Evolutionary conservation across 345 rosid genomes (phyloP).

Genomic region (Clausena lansium): DNA sequence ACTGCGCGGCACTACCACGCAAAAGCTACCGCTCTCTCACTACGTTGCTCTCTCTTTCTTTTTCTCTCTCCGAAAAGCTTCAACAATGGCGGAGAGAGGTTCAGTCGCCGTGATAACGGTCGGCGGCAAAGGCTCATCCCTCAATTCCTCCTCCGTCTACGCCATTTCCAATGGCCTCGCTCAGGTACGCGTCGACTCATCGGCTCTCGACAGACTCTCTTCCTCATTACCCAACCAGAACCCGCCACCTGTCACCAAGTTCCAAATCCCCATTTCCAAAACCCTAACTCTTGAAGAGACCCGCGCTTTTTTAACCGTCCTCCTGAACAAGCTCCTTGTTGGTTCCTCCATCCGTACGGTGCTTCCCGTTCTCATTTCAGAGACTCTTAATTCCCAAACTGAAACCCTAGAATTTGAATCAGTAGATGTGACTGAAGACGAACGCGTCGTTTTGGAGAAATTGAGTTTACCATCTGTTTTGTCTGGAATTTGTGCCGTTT

Average conservation of each 20-base stretch:
- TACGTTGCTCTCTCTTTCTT: background rate
- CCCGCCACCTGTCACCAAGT: conserved; percentile 1
- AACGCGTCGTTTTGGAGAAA: conserved; percentile 30
- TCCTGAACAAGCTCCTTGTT: conserved; percentile 62
- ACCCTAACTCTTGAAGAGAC: conserved; percentile 37
- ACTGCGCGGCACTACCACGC: background rate
- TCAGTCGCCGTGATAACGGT: conserved; percentile 24
- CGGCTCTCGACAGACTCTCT: conserved; percentile 47
- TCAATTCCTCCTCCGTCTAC: conserved; percentile 45
- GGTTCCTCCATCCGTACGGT: conserved; percentile 34
- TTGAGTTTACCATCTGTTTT: conserved; percentile 34
- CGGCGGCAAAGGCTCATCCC: conserved; percentile 61
- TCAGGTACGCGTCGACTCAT: conserved; percentile 50
- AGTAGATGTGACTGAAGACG: conserved; percentile 49
- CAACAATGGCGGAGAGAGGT: conserved; percentile 31
- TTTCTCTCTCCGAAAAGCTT: background rate
- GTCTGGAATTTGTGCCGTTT: conserved; percentile 51
- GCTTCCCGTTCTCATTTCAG: conserved; percentile 39
- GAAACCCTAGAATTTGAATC: conserved; percentile 3
- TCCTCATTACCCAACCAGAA: conserved; percentile 22
- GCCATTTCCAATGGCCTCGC: conserved; percentile 43
- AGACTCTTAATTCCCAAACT: conserved; percentile 31
- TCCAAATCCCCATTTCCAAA: conserved; percentile 13
- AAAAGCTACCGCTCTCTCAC: background rate
- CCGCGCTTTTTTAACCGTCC: conserved; percentile 48